Percentiles rank a stretch among this genome's conserved stretches.
Conservation (phyloP, 1,284 basidiomycete genomes). For the Inonotus obliquus region DNA sequence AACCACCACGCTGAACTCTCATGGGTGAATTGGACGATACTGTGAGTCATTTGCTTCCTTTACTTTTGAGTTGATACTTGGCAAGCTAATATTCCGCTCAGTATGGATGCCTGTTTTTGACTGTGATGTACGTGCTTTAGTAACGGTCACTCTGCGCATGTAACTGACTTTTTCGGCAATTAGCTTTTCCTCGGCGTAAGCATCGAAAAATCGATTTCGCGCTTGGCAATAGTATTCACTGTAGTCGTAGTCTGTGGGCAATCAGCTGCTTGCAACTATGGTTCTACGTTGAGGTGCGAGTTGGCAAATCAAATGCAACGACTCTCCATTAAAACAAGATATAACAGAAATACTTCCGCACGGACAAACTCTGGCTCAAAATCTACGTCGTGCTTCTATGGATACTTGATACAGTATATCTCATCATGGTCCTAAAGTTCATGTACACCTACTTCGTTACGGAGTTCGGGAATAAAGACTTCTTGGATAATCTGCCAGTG, state of each 20-base stretch:
- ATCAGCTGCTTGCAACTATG: background rate
- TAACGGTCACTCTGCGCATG: background rate
- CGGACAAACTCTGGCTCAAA: constrained; percentile 7
- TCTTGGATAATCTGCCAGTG: background rate
- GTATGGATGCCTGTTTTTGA: background rate
- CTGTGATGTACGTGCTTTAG: background rate
- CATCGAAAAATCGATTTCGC: background rate
- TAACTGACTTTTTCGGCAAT: too few species aligned
- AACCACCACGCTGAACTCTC: background rate
- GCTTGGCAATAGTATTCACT: background rate
- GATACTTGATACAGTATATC: constrained; percentile 13
- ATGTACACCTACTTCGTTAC: constrained; percentile 10
- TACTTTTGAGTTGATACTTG: background rate
- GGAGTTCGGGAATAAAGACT: constrained; percentile 4
- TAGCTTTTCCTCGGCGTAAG: background rate
- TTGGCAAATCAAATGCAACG: too few species aligned
- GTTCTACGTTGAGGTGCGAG: constrained; percentile 4
- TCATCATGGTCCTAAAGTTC: constrained; percentile 6
- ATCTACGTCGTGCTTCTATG: constrained; percentile 5
- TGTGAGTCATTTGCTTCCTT: background rate
- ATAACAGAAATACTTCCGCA: background rate
- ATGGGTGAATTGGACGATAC: background rate
- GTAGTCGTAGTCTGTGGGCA: background rate
- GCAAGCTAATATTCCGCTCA: background rate
- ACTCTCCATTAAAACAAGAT: background rate